Evolutionary conservation across 768 basidiomycete genomes (phyloP).

Genomic region (Collybia sordida): DNA sequence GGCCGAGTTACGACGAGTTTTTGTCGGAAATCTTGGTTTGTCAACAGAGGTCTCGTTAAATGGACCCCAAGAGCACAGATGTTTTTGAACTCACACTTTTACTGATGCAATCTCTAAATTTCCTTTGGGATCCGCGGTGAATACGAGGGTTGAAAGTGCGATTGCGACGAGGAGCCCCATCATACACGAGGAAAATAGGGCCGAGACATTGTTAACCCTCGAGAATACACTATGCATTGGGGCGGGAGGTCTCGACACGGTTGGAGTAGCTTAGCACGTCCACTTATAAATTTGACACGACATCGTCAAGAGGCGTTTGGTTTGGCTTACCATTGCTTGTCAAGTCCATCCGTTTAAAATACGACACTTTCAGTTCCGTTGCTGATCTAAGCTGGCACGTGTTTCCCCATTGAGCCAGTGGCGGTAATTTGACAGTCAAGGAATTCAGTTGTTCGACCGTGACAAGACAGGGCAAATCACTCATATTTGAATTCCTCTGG

Average conservation of each 20-base stretch:
- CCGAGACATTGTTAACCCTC: constrained; percentile 72
- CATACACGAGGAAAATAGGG: constrained; percentile 71
- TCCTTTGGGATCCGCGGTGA: constrained; percentile 58
- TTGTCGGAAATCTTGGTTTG: constrained; percentile 41
- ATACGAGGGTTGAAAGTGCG: constrained; percentile 70
- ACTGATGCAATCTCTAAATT: constrained; percentile 59
- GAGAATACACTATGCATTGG: constrained; percentile 71
- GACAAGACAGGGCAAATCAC: too few relatives aligned
- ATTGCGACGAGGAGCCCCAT: constrained; percentile 72
- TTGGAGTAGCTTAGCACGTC: too few relatives aligned
- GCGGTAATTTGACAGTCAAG: too few relatives aligned
- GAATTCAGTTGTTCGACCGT: too few relatives aligned
- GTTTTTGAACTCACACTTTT: constrained; percentile 62
- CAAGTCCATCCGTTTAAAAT: too few relatives aligned
- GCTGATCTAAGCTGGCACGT: too few relatives aligned
- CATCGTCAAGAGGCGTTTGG: too few relatives aligned
- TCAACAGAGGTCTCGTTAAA: neutral
- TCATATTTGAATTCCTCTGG: too few relatives aligned
- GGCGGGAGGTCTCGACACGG: neutral
- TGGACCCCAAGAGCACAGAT: neutral
- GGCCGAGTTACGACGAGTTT: constrained; percentile 52
- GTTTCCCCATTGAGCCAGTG: too few relatives aligned
- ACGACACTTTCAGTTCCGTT: too few relatives aligned
- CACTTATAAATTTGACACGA: too few relatives aligned
- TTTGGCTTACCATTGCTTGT: too few relatives aligned